Evolutionary conservation across 2,329 filamentous ascomycete genomes (phyloP), one percentile per base, ranked within the genome.

Genomic region (Aspergillus sp.): DNA sequence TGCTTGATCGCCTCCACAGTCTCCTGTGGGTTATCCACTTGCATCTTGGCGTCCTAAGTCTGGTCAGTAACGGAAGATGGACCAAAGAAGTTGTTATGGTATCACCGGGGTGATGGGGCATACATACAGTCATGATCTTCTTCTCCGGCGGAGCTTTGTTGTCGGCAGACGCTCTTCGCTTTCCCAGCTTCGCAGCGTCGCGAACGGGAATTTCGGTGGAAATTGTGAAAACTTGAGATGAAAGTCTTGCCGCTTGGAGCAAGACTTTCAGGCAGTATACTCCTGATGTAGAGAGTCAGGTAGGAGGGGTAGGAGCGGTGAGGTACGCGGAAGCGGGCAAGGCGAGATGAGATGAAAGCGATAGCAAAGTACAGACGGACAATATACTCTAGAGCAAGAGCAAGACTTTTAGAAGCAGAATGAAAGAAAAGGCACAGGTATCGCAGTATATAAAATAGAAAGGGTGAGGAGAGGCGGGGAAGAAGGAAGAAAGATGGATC

Each of bases 1-100:
- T 84, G 81, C 70, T 87, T 87, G 68, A 87, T 82, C 78, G 84
- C 81, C 75, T 86, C 83, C 62, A 84, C 81, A 53, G 83, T 83
- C 66, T 83, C 81, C 64, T 82, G 78, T 64, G 83, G 82, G 66
- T 80, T 82, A 71, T 88, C 85, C 69, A 88, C 79, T 71, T 88
- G 83, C 86, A 88, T 88, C 64, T 82, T 84, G 70, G 72, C 68
- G 77, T 84, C 83, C 80, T 84, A 61, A 2, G 57, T 17, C 25
- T 56, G 27, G 54, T 64, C 7, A 61, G 56, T 30, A 52, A 62
- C 51, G 51, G 57, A 47, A 38, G 30, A 32, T 10, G 30, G 30
- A 32, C 30, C 32, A 36, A 36, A 36, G 32, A 13, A 36, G 32
- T 36, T 36, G 11, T 36, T 36, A 13, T 15, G 32, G 2, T 11